Conservation (phyloP, 2,329 filamentous ascomycete genomes). For the Exophiala calicioides region DNA sequence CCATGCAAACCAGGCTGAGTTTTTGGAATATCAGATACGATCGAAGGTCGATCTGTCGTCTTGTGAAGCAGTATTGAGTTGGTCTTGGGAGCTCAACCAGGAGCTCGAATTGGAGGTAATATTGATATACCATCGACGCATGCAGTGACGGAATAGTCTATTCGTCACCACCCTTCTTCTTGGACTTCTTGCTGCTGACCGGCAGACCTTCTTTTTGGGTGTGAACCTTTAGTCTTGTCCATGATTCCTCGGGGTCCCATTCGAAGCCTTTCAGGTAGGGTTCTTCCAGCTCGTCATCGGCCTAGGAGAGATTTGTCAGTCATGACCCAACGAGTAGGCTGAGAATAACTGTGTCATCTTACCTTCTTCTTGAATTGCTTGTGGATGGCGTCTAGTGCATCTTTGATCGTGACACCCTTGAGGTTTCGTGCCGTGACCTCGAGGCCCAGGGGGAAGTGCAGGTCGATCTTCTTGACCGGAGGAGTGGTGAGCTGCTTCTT, state of each 20-base stretch:
- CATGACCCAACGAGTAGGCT: conserved; percentile 3
- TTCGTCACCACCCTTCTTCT: conserved; percentile 57
- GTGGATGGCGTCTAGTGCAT: conserved; percentile 91
- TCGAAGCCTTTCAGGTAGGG: conserved; percentile 92
- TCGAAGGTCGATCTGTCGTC: conserved; percentile 8
- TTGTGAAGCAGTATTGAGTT: conserved; percentile 17
- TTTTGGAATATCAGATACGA: conserved; percentile 16
- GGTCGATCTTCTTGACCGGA: conserved; percentile 88
- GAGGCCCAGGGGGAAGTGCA: conserved; percentile 85
- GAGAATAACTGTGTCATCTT: conserved; percentile 37
- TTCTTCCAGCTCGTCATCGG: conserved; percentile 85
- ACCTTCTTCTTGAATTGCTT: conserved; percentile 98
- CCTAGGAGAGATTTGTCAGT: conserved; percentile 51
- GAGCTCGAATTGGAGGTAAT: too few species aligned
- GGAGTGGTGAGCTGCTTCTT: conserved; percentile 79
- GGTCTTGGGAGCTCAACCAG: conserved; percentile 17
- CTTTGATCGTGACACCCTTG: conserved; percentile 95
- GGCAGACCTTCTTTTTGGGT: conserved; percentile 69
- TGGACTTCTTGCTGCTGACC: conserved; percentile 60
- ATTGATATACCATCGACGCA: conserved; percentile 1
- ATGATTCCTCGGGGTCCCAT: conserved; percentile 92
- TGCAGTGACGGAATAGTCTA: conserved; percentile 10
- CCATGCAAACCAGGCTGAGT: conserved; percentile 19
- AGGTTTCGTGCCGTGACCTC: conserved; percentile 87
- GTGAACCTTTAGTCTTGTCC: conserved; percentile 83